phyloP scores from a whole-genome alignment of 345 rosid species.

The Moricandia moricandioides region DNA sequence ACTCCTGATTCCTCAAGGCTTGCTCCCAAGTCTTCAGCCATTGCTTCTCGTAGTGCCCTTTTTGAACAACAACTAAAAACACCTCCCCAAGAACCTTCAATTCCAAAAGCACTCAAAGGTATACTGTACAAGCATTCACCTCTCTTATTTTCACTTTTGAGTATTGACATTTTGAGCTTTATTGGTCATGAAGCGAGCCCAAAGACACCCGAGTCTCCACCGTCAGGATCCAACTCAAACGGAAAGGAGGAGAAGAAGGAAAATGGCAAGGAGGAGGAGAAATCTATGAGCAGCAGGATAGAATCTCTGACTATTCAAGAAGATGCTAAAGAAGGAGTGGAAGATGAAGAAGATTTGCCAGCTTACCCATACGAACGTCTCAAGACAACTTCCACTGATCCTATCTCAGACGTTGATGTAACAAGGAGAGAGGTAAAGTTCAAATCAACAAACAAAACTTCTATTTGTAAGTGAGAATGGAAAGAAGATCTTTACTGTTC shows the following conservation, averaged over 20 bases:
- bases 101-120: conserved; percentile 84
- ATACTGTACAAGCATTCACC: conserved; percentile 7
- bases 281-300: conserved; percentile 63
- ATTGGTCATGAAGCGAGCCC: conserved; percentile 47
- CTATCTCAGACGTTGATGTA: conserved; percentile 74
- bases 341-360: conserved; percentile 92
- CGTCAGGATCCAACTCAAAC: conserved; percentile 49
- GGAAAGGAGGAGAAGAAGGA: conserved; percentile 31
- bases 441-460: background rate
- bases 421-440: conserved; percentile 85
- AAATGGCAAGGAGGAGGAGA: conserved; percentile 40
- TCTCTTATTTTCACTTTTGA: background rate
- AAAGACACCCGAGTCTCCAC: conserved; percentile 44
- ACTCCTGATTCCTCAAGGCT: conserved; percentile 69
- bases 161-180: background rate
- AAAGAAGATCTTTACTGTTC: conserved; percentile 1
- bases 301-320: conserved; percentile 83
- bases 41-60: conserved; percentile 62
- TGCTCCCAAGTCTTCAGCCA: conserved; percentile 68
- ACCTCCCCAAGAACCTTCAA: conserved; percentile 61
- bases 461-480: background rate
- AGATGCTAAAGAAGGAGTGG: conserved; percentile 82
- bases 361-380: conserved; percentile 79
- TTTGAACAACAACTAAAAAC: conserved; percentile 66
- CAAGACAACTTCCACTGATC: conserved; percentile 60